Evolutionary conservation across 441 rosid species (phyloP).

Genomic region (Syzygium syzygioides): DNA sequence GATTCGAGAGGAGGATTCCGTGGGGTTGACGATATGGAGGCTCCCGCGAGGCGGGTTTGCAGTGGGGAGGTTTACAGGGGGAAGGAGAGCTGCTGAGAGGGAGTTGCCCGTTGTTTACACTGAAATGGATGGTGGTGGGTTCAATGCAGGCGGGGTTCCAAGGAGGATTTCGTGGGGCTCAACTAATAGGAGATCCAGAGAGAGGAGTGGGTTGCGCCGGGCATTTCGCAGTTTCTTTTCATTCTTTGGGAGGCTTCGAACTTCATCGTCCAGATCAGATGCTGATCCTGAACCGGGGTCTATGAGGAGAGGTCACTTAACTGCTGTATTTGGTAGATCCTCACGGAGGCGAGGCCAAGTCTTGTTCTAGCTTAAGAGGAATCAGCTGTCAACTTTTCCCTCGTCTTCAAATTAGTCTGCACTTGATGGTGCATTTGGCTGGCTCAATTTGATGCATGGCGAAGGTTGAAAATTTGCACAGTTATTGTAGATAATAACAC

Average conservation of each 20-base stretch:
- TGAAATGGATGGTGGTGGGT: slow-evolving; percentile 36
- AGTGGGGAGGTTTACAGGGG: slow-evolving; percentile 56
- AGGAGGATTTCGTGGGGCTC: background rate
- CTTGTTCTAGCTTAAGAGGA: background rate
- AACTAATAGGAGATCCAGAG: background rate
- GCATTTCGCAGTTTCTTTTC: background rate
- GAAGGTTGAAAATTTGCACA: background rate
- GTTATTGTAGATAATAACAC: background rate
- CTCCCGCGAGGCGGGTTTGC: slow-evolving; percentile 48
- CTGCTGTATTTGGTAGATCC: background rate
- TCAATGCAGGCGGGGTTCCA: background rate
- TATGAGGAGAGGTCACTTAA: background rate
- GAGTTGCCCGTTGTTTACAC: slow-evolving; percentile 46
- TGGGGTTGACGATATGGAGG: slow-evolving; percentile 50
- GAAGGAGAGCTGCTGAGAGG: slow-evolving; percentile 37
- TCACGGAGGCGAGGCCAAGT: background rate
- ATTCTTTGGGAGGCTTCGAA: background rate
- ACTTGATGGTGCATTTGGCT: background rate
- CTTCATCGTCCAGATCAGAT: background rate
- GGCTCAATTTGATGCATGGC: background rate
- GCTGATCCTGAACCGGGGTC: background rate
- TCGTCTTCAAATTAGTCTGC: background rate
- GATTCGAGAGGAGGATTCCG: slow-evolving; percentile 13
- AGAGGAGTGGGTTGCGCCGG: background rate
- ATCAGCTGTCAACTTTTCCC: background rate